Base-by-base conservation (phyloP, 345 rosid genomes). In the Citrus hindsii region DNA sequence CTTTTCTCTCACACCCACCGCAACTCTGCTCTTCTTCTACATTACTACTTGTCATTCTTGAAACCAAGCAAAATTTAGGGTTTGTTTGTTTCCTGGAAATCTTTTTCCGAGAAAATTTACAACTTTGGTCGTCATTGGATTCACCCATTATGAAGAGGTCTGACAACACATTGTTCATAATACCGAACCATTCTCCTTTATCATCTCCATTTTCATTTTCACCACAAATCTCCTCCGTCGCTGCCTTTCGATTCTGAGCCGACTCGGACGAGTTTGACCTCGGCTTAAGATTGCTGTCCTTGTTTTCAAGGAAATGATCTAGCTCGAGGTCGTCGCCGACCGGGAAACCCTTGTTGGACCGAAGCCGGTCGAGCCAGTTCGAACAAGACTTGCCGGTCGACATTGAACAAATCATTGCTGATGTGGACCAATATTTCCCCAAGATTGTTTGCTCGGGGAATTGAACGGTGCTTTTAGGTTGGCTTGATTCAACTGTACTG, bases 351-450 rank as follows among this genome's bases (percentile, higher is more conserved):
- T 84, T 95, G 86, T 73, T 89, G 72, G 94, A 83, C 19, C 98
- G 92, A 74, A 95, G 95, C 16, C 99, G 96, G 81, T 90, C 92
- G 63, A 95, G 89, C 98, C 99, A 95, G 81, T 83, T 90, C 22
- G 94, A 86, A 56, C 83, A 80, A 79, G 94, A 86, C 87, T 88
- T 89, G 69, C 71, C 87, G 82, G 87, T 76, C 32, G 87, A 65
- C 71, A 87, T 69, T 67, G 98, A 89, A 86, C 90, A 92, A 62
- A 90, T 82, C 98, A 94, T 94, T 80, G 21, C 59, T 33, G 16
- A 76, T 33, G 28, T 58, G 61, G 72, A 76, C 61, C 33, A 6
- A 18, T 53, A 27, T 32, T 13, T 46, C 51, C 18, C 51, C 51
- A 46, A 46, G 76, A 71, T 53, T 74, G 60, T 28, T 33, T 82